A percentile compares a stretch with the other conserved stretches of the same genome.
phyloP scores from a whole-genome alignment of 164 flowering plant genomes.

The Platanus orientalis region DNA sequence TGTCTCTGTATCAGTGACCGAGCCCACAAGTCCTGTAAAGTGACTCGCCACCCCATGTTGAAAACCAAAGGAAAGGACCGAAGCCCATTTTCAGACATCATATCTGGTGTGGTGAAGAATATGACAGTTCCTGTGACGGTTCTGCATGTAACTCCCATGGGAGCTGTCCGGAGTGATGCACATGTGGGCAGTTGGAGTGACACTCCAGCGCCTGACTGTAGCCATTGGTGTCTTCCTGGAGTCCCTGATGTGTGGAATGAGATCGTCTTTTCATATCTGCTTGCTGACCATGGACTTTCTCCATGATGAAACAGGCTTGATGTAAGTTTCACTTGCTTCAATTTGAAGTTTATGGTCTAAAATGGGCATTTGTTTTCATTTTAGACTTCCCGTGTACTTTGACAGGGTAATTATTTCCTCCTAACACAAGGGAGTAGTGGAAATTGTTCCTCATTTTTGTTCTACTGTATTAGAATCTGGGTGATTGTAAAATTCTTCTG shows the following conservation, averaged over 20 bases:
- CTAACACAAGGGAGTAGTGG: neutral
- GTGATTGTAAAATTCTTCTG: no score
- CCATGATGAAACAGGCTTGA: constrained; percentile 6
- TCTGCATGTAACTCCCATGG: constrained; percentile 65
- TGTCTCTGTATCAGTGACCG: constrained; percentile 32
- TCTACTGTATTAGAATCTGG: no score
- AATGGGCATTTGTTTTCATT: neutral
- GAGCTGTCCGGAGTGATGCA: constrained; percentile 70
- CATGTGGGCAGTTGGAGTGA: constrained; percentile 83
- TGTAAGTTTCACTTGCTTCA: constrained; percentile 8
- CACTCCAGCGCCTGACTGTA: constrained; percentile 72
- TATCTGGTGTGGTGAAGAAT: constrained; percentile 40
- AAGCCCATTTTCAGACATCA: constrained; percentile 44
- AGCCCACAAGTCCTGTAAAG: constrained; percentile 39
- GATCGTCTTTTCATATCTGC: constrained; percentile 44
- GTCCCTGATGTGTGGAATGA: constrained; percentile 93
- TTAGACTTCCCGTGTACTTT: neutral
- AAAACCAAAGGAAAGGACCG: constrained; percentile 28
- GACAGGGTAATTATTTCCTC: neutral
- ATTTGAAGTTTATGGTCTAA: no score
- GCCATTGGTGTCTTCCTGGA: constrained; percentile 98
- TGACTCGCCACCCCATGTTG: constrained; percentile 43
- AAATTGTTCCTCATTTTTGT: neutral
- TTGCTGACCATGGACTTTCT: constrained; percentile 11
- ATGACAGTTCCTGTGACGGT: constrained; percentile 54